phyloP scores from a whole-genome alignment of 345 rosid genomes.

The Turritis glabra region DNA sequence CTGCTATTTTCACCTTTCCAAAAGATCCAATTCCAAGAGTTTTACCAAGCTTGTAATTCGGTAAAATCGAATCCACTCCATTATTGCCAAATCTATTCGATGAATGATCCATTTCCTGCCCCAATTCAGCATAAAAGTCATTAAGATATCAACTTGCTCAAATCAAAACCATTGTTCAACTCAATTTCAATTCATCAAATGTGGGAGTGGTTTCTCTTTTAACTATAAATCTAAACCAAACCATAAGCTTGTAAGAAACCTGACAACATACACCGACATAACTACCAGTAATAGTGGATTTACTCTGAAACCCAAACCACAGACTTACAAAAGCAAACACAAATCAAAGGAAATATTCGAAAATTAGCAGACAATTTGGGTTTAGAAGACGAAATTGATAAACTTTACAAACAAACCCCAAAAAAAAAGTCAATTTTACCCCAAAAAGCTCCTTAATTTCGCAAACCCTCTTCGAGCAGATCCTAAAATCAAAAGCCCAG shows the following conservation, averaged over 20 bases:
- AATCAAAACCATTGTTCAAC: background rate
- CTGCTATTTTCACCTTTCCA: constrained; percentile 92
- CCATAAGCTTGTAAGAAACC: background rate
- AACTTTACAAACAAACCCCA: background rate
- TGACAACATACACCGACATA: background rate
- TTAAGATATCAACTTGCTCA: background rate
- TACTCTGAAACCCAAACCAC: background rate
- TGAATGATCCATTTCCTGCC: constrained; percentile 58
- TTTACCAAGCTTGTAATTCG: constrained; percentile 80
- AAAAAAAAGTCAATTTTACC: constrained; percentile 16
- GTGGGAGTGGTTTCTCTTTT: background rate
- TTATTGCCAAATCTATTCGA: constrained; percentile 51
- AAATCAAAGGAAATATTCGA: background rate
- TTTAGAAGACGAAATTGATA: background rate
- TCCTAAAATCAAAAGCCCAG: constrained; percentile 20
- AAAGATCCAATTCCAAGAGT: constrained; percentile 93
- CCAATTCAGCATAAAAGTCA: background rate
- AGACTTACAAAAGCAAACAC: background rate
- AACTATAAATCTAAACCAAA: background rate
- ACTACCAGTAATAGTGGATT: background rate
- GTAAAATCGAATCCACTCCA: constrained; percentile 52
- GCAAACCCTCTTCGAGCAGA: constrained; percentile 16
- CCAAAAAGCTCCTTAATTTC: background rate
- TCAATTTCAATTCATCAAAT: background rate
- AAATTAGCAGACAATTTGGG: background rate